These are phyloP conservation scores for barrel medic (Medicago truncatula) DNA, from an alignment of 306 rosid genomes.

Conservation along the genomic window DNA sequence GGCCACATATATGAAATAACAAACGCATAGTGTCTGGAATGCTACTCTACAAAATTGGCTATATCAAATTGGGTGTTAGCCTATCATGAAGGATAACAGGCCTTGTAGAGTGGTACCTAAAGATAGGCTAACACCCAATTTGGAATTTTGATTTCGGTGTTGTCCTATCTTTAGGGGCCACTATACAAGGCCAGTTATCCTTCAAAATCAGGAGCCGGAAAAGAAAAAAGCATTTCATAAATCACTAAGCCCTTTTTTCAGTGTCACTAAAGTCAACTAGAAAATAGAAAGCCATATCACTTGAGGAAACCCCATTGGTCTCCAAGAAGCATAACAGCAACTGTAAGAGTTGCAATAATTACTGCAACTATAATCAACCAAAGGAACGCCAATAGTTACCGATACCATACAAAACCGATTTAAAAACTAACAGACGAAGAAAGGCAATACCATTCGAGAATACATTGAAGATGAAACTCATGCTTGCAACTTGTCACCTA, in stretches of 20 bases:
- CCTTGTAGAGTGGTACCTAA: not conserved
- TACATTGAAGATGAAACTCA: constrained; percentile 95
- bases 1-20: not conserved
- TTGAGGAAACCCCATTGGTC: constrained; percentile 16
- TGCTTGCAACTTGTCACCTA: constrained; percentile 95
- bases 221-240: not conserved
- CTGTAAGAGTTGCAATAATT: not conserved
- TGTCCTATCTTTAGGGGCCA: constrained; percentile 13
- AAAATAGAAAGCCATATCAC: constrained; percentile 6
- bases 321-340: constrained; percentile 14
- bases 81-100: constrained; percentile 22
- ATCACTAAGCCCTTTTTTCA: constrained; percentile 12
- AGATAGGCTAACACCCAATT: not conserved
- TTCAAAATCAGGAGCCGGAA: not conserved
- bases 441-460: constrained; percentile 84
- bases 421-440: constrained; percentile 22
- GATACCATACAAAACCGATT: not conserved
- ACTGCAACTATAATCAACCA: constrained; percentile 14
- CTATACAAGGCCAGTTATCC: constrained; percentile 9
- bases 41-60: not conserved
- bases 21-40: not conserved
- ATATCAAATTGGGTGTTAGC: too few relatives aligned
- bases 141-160: too few relatives aligned
- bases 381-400: constrained; percentile 11
- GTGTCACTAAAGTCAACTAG: constrained; percentile 2